Percentiles rank a stretch among this genome's conserved stretches.
Evolutionary conservation across 2,329 filamentous ascomycete species (phyloP).

Genomic region (Cryphonectria radicalis): DNA sequence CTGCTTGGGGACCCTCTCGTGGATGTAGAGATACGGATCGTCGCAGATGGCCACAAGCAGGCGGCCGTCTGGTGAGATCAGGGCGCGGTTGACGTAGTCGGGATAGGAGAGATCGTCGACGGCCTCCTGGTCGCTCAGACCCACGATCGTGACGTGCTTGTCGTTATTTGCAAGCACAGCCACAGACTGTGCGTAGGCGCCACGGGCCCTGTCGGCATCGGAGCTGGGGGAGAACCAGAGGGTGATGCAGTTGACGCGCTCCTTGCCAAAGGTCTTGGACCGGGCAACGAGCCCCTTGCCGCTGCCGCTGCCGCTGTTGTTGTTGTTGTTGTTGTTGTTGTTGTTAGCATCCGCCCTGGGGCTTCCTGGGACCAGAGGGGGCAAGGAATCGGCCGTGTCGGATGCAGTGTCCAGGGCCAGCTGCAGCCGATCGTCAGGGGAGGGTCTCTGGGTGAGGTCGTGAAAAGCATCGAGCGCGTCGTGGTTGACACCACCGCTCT

Average conservation of each 20-base stretch:
- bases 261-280: conserved; percentile 59
- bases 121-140: conserved; percentile 66
- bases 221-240: conserved; percentile 60
- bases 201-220: conserved; percentile 35
- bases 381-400: conserved; percentile 37
- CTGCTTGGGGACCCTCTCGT: conserved; percentile 57
- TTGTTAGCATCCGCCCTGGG: conserved; percentile 16
- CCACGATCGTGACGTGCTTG: conserved; percentile 83
- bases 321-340: too few relatives aligned
- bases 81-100: conserved; percentile 88
- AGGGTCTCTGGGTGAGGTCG: conserved; percentile 16
- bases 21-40: conserved; percentile 84
- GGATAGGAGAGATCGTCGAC: conserved; percentile 75
- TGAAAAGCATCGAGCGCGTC: conserved; percentile 37
- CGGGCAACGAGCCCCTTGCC: conserved; percentile 53
- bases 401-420: conserved; percentile 29
- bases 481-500: neutral
- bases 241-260: conserved; percentile 70
- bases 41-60: conserved; percentile 85
- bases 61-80: conserved; percentile 87
- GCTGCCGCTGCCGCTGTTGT: conserved; percentile 31
- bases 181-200: conserved; percentile 57
- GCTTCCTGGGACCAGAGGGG: conserved; percentile 33
- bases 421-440: conserved; percentile 23
- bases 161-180: conserved; percentile 89